phyloP scores from a whole-genome alignment of 1,284 basidiomycete genomes.

The Sanghuangporus baumii region DNA sequence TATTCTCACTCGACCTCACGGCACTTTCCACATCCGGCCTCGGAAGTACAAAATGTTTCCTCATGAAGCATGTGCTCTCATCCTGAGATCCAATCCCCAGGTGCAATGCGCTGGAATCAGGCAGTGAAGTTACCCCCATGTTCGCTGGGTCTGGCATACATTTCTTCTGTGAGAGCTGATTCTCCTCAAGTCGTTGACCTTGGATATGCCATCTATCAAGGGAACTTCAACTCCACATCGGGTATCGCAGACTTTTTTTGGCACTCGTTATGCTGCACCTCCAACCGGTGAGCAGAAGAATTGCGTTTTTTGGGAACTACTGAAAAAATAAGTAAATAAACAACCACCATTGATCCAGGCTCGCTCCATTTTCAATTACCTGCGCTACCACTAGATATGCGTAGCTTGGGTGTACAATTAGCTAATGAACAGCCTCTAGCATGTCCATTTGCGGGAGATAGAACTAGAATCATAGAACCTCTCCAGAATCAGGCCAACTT shows the following conservation, averaged over 20 bases:
- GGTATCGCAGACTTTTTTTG: slow-evolving; percentile 32
- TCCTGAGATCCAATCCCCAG: background rate
- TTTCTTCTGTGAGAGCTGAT: background rate
- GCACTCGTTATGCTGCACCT: slow-evolving; percentile 37
- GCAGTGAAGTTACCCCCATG: background rate
- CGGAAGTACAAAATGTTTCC: too few species aligned
- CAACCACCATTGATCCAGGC: background rate
- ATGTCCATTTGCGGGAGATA: slow-evolving; percentile 1
- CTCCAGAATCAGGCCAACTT: background rate
- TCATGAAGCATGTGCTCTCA: too few species aligned
- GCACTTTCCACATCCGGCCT: too few species aligned
- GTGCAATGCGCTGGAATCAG: background rate
- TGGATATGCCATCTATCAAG: slow-evolving; percentile 36
- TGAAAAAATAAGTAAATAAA: background rate
- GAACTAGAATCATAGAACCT: background rate
- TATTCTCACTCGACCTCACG: too few species aligned
- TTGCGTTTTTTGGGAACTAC: background rate
- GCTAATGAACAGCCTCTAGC: slow-evolving; percentile 7
- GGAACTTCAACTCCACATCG: slow-evolving; percentile 26
- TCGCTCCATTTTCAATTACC: slow-evolving; percentile 13
- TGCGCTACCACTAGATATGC: slow-evolving; percentile 6
- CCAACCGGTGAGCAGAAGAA: slow-evolving; percentile 28
- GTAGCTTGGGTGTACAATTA: background rate
- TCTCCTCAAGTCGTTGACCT: slow-evolving; percentile 30
- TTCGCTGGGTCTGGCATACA: background rate